Conservation (phyloP, 1,284 basidiomycete species). For the Cryptococcus wingfieldii region DNA sequence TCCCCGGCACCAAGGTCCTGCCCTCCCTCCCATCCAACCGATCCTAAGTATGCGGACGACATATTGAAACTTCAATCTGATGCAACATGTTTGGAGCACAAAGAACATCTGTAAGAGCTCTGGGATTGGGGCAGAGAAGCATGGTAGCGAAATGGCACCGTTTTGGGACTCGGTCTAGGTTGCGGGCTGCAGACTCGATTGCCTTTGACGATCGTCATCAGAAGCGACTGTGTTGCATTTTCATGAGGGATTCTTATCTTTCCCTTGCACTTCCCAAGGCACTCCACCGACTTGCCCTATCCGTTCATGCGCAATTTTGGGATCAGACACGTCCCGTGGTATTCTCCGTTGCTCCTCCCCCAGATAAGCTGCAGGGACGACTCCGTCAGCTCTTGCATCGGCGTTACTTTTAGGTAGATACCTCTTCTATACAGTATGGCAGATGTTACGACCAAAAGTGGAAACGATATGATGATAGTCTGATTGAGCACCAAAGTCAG, state of each 20-base stretch:
- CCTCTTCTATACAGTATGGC: constrained; percentile 45
- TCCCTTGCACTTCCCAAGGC: constrained; percentile 28
- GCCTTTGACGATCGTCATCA: no score
- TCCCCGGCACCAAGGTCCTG: constrained; percentile 79
- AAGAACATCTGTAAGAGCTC: no score
- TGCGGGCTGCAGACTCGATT: no score
- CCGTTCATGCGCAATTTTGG: constrained; percentile 13
- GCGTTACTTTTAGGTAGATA: constrained; percentile 16
- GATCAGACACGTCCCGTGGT: constrained; percentile 20
- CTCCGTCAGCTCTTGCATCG: not conserved
- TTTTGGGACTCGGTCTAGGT: no score
- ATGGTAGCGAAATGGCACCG: no score
- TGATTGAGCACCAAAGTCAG: constrained; percentile 6
- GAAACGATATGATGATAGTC: constrained; percentile 46
- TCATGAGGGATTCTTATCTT: not conserved
- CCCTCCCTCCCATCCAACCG: constrained; percentile 54
- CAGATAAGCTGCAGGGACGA: constrained; percentile 25
- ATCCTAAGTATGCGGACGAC: constrained; percentile 2
- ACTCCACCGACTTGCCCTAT: constrained; percentile 28
- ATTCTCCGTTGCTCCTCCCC: constrained; percentile 43
- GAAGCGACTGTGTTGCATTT: no score
- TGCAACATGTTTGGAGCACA: not conserved
- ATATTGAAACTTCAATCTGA: not conserved
- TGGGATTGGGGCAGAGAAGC: no score
- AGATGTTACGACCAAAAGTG: constrained; percentile 42